phyloP scores from a whole-genome alignment of 495 filamentous ascomycete genomes.

The Penicillium coffeae region DNA sequence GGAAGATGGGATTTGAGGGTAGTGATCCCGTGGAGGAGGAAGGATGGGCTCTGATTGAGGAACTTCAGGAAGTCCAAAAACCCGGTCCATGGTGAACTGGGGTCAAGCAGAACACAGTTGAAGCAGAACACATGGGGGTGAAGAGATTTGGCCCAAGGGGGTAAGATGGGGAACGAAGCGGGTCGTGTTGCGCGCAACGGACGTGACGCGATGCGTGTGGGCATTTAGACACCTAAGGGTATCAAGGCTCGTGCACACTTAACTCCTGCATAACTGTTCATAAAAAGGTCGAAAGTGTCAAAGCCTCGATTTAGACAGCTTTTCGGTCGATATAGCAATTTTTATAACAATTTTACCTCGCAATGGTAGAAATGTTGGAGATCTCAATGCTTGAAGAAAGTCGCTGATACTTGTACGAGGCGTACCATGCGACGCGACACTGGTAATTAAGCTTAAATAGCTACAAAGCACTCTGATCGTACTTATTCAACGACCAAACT shows the following conservation, averaged over 20 bases:
- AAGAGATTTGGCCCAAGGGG: slow-evolving; percentile 24
- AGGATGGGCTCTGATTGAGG: slow-evolving; percentile 43
- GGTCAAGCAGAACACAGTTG: slow-evolving; percentile 9
- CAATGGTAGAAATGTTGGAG: neutral
- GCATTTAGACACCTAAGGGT: slow-evolving; percentile 6
- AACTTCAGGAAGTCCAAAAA: slow-evolving; percentile 35
- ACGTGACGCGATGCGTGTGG: slow-evolving; percentile 20
- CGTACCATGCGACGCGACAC: neutral
- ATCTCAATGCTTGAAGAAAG: neutral
- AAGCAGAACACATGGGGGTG: slow-evolving; percentile 13
- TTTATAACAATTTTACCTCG: too few species aligned
- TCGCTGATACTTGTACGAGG: neutral
- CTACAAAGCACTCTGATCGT: too few species aligned
- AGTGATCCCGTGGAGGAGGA: slow-evolving; percentile 31
- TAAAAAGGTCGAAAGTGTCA: too few species aligned
- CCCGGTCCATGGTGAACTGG: slow-evolving; percentile 33
- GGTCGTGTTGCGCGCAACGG: slow-evolving; percentile 22
- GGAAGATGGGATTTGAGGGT: slow-evolving; percentile 32
- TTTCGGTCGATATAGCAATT: too few species aligned
- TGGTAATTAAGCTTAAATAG: neutral
- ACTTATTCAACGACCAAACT: too few species aligned
- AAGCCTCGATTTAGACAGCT: too few species aligned
- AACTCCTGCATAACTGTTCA: neutral
- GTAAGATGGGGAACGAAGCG: slow-evolving; percentile 18
- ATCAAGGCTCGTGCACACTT: neutral